phyloP scores from a whole-genome alignment of 805 yeast species.

The Monosporozyma solicola region DNA sequence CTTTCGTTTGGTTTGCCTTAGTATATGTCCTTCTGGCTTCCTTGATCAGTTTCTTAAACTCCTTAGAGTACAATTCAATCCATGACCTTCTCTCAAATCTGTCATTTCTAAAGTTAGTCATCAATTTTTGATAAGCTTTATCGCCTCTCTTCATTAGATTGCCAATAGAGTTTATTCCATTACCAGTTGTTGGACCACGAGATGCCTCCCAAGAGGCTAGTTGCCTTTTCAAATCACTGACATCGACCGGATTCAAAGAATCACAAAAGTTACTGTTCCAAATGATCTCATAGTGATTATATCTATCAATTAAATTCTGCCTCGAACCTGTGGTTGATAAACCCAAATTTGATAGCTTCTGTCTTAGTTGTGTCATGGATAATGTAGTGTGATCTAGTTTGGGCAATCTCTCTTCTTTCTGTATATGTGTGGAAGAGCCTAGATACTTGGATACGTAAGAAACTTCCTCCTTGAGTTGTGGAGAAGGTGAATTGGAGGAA shows the following conservation, averaged over 20 bases:
- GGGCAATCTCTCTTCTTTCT: constrained; percentile 37
- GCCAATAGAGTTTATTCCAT: constrained; percentile 13
- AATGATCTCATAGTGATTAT: constrained; percentile 64
- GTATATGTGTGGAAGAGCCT: constrained; percentile 33
- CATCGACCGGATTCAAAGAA: constrained; percentile 53
- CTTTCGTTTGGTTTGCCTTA: constrained; percentile 5
- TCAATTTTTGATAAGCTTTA: constrained; percentile 17
- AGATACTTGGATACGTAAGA: constrained; percentile 15
- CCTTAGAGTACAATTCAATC: constrained; percentile 33
- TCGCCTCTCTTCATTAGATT: constrained; percentile 30
- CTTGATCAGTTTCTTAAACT: constrained; percentile 32
- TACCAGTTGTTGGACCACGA: constrained; percentile 9
- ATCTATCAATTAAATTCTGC: constrained; percentile 55
- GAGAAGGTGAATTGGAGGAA: not conserved
- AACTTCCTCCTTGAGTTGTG: not conserved
- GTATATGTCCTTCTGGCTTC: constrained; percentile 30
- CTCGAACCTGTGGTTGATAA: constrained; percentile 58
- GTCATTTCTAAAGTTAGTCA: constrained; percentile 34
- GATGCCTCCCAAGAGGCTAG: constrained; percentile 60
- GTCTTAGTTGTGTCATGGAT: constrained; percentile 50
- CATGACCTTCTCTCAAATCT: constrained; percentile 39
- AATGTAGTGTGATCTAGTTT: constrained; percentile 57
- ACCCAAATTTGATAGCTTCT: constrained; percentile 44
- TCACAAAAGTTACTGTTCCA: constrained; percentile 74
- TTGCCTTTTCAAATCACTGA: constrained; percentile 44